Evolutionary conservation across 495 filamentous ascomycete genomes (phyloP).

Genomic region (Penicillium samsonianum): DNA sequence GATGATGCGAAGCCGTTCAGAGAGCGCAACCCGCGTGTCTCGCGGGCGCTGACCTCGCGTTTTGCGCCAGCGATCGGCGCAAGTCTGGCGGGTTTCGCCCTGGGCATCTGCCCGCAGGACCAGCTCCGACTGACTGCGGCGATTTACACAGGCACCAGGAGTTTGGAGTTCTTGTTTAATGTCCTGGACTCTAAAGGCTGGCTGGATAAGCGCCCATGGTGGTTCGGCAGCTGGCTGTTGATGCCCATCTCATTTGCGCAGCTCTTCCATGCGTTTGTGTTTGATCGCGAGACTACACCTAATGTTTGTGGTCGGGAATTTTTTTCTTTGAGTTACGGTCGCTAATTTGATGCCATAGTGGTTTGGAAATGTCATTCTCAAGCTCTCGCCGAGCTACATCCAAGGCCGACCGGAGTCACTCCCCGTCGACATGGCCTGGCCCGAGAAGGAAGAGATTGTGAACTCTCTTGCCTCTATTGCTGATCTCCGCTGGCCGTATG

Average conservation of each 20-base stretch:
- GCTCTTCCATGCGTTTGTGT: conserved; percentile 86
- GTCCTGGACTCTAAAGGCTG: conserved; percentile 75
- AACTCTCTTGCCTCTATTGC: conserved; percentile 82
- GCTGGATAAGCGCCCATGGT: conserved; percentile 74
- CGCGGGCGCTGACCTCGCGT: conserved; percentile 71
- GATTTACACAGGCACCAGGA: conserved; percentile 75
- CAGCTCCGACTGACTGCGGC: conserved; percentile 77
- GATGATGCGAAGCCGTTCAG: conserved; percentile 76
- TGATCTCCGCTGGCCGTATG: conserved; percentile 80
- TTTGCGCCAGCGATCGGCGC: conserved; percentile 88
- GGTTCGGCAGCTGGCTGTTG: conserved; percentile 96
- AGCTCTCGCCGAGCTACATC: conserved; percentile 74
- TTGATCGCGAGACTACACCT: conserved; percentile 88
- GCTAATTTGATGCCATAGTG: conserved; percentile 42
- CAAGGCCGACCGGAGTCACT: conserved; percentile 69
- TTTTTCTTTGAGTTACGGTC: not conserved
- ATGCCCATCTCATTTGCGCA: conserved; percentile 92
- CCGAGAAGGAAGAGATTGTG: conserved; percentile 70
- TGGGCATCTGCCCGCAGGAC: conserved; percentile 75
- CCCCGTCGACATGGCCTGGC: conserved; percentile 70
- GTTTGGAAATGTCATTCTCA: conserved; percentile 73
- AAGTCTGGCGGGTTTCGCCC: conserved; percentile 75
- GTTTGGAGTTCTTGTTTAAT: conserved; percentile 87
- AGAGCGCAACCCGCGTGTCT: conserved; percentile 74
- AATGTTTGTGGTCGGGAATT: conserved; percentile 37